Conservation (phyloP, 345 rosid species). For the Eucalyptus marginata region DNA sequence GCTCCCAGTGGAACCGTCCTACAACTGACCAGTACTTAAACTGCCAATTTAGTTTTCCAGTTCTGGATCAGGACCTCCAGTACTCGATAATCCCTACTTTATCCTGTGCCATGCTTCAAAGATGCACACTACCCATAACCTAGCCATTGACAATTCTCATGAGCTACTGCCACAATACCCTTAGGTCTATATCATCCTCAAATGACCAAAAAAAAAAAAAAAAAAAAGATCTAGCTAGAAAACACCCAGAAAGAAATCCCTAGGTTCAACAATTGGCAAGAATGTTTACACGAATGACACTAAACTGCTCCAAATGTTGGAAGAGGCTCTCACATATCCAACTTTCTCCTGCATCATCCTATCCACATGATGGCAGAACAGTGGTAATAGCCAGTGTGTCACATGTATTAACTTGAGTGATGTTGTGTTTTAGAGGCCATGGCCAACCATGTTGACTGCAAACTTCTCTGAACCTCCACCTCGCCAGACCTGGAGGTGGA, state of each 20-base stretch:
- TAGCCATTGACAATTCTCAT: neutral
- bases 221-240: neutral
- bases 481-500: neutral
- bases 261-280: neutral
- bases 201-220: neutral
- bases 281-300: neutral
- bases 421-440: neutral
- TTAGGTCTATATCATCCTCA: neutral
- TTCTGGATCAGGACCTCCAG: neutral
- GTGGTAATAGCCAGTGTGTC: neutral
- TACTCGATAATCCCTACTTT: neutral
- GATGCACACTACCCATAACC: neutral
- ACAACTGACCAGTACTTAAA: neutral
- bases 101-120: neutral
- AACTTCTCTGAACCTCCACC: neutral
- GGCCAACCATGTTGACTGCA: neutral
- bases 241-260: neutral
- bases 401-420: neutral
- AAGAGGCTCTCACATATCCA: neutral
- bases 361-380: neutral
- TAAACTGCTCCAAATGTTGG: neutral
- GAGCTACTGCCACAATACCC: neutral
- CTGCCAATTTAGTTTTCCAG: neutral
- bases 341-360: neutral
- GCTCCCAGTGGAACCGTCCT: neutral